Evolutionary conservation across 768 basidiomycete species (phyloP).

Genomic region (Psilocybe sp.): DNA sequence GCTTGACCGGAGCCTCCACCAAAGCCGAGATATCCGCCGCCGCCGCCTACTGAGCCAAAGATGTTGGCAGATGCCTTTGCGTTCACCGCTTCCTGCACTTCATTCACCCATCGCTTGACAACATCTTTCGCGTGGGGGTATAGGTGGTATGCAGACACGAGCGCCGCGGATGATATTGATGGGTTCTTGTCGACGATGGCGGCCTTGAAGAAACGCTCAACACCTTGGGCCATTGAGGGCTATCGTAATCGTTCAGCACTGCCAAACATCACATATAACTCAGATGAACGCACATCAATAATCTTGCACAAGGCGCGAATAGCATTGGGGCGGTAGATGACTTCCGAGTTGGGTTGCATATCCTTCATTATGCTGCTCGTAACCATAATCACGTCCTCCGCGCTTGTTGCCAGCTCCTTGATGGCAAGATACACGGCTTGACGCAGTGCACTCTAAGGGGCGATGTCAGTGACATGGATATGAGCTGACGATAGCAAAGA

Average conservation of each 20-base stretch:
- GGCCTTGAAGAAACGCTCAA: conserved; percentile 98
- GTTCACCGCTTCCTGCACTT: conserved; percentile 94
- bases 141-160: conserved; percentile 96
- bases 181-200: conserved; percentile 97
- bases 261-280: neutral
- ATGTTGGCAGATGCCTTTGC: conserved; percentile 77
- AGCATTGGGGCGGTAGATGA: conserved; percentile 96
- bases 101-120: conserved; percentile 99
- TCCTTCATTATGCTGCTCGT: conserved; percentile 99
- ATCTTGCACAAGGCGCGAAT: conserved; percentile 95
- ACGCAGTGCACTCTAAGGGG: conserved; percentile 78
- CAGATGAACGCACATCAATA: conserved; percentile 77
- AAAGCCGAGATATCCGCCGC: conserved; percentile 73
- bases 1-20: conserved; percentile 49
- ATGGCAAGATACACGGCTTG: conserved; percentile 99
- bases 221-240: conserved; percentile 99
- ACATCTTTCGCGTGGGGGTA: conserved; percentile 93
- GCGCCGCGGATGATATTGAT: conserved; percentile 92
- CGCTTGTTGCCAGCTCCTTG: conserved; percentile 93
- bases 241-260: conserved; percentile 26
- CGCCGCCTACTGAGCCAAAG: conserved; percentile 48
- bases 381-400: conserved; percentile 99
- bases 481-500: neutral
- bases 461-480: conserved; percentile 1
- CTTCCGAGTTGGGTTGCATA: conserved; percentile 98